Base-by-base conservation (phyloP, 768 basidiomycete genomes). In the Serendipita sp. region DNA sequence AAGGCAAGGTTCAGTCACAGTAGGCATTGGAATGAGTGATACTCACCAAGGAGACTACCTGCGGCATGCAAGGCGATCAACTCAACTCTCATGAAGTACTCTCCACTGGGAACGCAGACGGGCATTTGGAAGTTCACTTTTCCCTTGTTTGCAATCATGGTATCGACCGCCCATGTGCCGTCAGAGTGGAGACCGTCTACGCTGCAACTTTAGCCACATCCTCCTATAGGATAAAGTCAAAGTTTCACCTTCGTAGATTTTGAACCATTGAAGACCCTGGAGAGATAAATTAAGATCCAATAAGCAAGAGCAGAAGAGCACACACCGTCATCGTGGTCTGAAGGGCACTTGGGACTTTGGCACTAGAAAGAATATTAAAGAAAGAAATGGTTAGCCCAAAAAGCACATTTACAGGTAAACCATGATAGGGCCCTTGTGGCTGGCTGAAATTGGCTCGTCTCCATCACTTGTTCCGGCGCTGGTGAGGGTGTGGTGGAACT, bases 401-500 rank as follows among this genome's bases (percentile, higher is more conserved):
- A 13, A 51, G 35, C 24, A 10, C 3, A 63, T 77, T 64, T 72
- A 81, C 80, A 82, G 74, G 71, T 82, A 82, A 1, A 77, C 74
- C 7, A 81, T 69, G 32, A 81, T 74, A 13, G 81, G 81, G 0
- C 81, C 82, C 48, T 83, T 78, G 73, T 83, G 83, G 15, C 75
- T 72, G 2, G 76, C 64, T 67, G 82, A 81, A 48, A 83, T 77
- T 1, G 79, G 78, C 64, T 79, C 78, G 0, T 74, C 74, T 13
- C 79, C 75, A 73, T 83, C 82, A 28, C 74, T 69, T 2, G 76
- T 45, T 65, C 80, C 79, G 1, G 78, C 78, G 45, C 80, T 78
- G 3, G 70, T 67, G 28, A 82, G 73, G 0, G 76, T 79, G 69
- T 81, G 81, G 66, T 78, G 81, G 75, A 76, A 83, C 66, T 83